phyloP scores from a whole-genome alignment of 441 rosid species.

The Croton setiger region DNA sequence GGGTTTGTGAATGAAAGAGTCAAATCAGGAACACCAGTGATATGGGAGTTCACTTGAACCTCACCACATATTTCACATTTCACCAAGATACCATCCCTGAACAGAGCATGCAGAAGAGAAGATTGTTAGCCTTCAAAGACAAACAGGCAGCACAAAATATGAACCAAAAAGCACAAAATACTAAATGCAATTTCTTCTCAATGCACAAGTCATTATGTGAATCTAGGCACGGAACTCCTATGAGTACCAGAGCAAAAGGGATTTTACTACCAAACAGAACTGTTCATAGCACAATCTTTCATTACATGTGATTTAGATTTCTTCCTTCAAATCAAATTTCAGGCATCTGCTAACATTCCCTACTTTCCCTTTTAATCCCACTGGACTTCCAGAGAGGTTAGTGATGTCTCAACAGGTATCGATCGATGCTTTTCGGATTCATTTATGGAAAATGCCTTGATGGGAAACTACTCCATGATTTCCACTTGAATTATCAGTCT shows the following conservation, averaged over 20 bases:
- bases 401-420: neutral
- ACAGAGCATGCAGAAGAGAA: conserved; percentile 26
- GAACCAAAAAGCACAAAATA: neutral
- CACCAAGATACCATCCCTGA: conserved; percentile 79
- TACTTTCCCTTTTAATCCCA: neutral
- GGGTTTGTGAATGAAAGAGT: conserved; percentile 83
- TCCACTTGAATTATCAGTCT: neutral
- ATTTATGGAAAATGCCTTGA: neutral
- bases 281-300: neutral
- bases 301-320: neutral
- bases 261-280: neutral
- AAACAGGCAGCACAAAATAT: conserved; percentile 8
- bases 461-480: neutral
- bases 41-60: conserved; percentile 84
- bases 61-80: conserved; percentile 88
- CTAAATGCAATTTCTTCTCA: neutral
- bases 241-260: neutral
- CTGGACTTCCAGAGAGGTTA: neutral
- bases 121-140: conserved; percentile 3
- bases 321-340: neutral
- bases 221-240: neutral
- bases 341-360: neutral
- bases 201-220: neutral
- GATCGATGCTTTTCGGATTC: neutral
- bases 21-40: conserved; percentile 94